Percentiles rank a stretch among this genome's conserved stretches.
These are phyloP conservation scores for Artemisia annua DNA, from an alignment of 129 eudicot genomes.

Conservation along the genomic window DNA sequence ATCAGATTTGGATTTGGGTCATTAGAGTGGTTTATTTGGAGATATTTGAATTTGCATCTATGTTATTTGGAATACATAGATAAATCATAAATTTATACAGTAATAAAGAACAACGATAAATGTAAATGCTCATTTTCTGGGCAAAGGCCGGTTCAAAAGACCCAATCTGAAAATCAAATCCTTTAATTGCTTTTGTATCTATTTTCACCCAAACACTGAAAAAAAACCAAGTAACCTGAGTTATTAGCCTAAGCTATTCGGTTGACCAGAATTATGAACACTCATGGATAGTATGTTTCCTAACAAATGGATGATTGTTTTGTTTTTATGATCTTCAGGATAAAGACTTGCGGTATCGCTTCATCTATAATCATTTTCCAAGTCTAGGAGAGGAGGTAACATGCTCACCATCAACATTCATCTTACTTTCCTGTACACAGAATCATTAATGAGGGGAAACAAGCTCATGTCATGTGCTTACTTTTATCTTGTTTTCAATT, in stretches of 20 bases:
- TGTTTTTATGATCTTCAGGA: constrained; percentile 64
- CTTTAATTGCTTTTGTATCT: background rate
- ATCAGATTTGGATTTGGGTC: background rate
- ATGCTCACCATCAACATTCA: constrained; percentile 6
- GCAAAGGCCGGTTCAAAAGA: background rate
- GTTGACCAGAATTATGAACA: background rate
- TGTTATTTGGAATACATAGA: too few relatives aligned
- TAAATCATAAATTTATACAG: too few relatives aligned
- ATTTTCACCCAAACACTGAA: background rate
- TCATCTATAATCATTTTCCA: constrained; percentile 89
- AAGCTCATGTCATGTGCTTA: background rate
- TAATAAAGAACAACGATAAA: background rate
- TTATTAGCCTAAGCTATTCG: background rate
- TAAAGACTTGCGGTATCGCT: constrained; percentile 79
- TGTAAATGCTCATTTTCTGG: background rate
- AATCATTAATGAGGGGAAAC: background rate
- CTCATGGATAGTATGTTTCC: background rate
- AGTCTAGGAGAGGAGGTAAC: constrained; percentile 85
- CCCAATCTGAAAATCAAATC: background rate
- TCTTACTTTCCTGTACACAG: background rate
- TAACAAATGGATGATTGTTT: background rate
- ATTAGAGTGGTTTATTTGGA: background rate
- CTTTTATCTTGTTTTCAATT: background rate
- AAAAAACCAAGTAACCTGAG: background rate
- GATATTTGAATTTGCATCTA: background rate